Base-by-base conservation (phyloP, 306 rosid species). In the Psophocarpus tetragonolobus region DNA sequence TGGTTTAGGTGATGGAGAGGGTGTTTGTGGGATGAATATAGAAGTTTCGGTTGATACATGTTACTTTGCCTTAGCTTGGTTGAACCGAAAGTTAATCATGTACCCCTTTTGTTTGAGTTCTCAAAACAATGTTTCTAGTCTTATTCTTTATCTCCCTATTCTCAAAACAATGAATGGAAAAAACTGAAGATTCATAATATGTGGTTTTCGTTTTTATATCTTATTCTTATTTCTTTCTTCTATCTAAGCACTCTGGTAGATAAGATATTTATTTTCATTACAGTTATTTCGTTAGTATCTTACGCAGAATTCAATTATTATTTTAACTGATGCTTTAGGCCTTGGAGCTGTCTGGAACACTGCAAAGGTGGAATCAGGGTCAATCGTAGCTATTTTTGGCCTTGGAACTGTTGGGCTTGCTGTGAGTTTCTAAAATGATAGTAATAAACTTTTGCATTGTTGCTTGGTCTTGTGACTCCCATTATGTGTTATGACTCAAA, bases 271-370 rank as follows among this genome's bases (percentile, higher is more conserved):
- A 70, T 44, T 45, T 71, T 60, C 18, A 45, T 30, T 11, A 7
- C 54, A 44, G 15, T 42, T 60, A 42, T 75, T 45, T 35, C 23
- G 53, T 64, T 21, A 20, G 33, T 48, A 48, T 48, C 30, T 81
- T 63, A 84, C 89, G 92, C 73, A 88, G 3, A 61, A 29, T 93
- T 81, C 48, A 47, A 29, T 27, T 57, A 36, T 8, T 17, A 42
- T 66, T 81, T n/a, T 21, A 15, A 38, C 15, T 50, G 18, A 66
- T 2, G 4, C 56, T 62, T 75, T 70, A 92, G 97, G 97, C 70
- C 97, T 95, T 83, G 98, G 98, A 81, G 98, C 98, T 84, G 98
- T 94, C 76, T 94, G 98, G 98, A 95, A 95, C 91, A 89, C 98
- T 27, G 97, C 98, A 75, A 94, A 94, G 84, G 97, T 94, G 54